Conservation (phyloP, 2,329 filamentous ascomycete genomes). For the Tolypocladium inflatum region DNA sequence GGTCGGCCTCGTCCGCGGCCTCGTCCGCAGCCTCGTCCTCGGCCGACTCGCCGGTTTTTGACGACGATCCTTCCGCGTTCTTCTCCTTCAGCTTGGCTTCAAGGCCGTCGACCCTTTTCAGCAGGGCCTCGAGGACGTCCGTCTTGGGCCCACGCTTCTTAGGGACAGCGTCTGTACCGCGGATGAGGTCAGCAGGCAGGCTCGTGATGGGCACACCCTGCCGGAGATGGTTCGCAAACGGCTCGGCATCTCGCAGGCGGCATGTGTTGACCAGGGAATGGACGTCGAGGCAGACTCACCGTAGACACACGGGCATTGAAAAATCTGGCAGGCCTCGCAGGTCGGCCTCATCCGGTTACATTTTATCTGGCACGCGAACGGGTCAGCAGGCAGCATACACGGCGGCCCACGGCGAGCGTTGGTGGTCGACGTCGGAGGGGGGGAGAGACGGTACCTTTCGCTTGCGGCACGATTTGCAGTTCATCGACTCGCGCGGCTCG, state of each 20-base stretch:
- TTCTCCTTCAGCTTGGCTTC: conserved; percentile 71
- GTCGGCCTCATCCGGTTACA: conserved; percentile 78
- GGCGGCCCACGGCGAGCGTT: not conserved
- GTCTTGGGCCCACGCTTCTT: conserved; percentile 89
- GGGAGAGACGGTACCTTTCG: conserved; percentile 55
- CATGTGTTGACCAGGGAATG: not conserved
- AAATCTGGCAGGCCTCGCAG: conserved; percentile 83
- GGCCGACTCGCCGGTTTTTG: not conserved
- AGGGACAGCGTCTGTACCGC: conserved; percentile 63
- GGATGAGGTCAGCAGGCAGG: conserved; percentile 1
- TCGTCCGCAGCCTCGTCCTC: not conserved
- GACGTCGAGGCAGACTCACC: conserved; percentile 42
- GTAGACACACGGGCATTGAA: conserved; percentile 81
- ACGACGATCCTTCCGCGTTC: conserved; percentile 27
- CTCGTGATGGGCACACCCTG: not conserved
- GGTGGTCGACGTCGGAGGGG: not conserved
- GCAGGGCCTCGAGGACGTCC: conserved; percentile 72
- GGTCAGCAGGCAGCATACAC: not conserved
- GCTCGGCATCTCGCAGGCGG: not conserved
- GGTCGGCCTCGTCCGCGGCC: not conserved
- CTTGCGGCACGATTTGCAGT: conserved; percentile 90
- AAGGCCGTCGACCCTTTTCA: conserved; percentile 78
- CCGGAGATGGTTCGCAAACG: too few relatives aligned
- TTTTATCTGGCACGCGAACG: conserved; percentile 59
- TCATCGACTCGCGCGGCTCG: conserved; percentile 84